These are phyloP conservation scores for Glycine soja DNA, from an alignment of 306 rosid species.

Conservation along the genomic window DNA sequence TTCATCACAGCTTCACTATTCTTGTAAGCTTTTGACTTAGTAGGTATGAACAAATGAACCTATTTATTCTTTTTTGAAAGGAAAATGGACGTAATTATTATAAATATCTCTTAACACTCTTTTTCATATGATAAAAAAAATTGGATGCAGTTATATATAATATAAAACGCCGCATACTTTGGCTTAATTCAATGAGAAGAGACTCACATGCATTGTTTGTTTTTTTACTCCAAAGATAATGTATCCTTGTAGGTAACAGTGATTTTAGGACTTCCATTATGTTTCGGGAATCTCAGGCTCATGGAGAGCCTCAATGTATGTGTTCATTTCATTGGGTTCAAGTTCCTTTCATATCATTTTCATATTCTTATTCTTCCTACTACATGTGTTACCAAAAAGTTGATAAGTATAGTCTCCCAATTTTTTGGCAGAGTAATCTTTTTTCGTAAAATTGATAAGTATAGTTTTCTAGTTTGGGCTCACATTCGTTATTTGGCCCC, in stretches of 20 bases:
- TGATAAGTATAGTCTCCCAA: neutral
- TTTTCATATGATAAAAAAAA: too few relatives aligned
- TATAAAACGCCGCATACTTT: neutral
- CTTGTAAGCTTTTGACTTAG: conserved; percentile 1
- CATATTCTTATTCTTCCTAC: neutral
- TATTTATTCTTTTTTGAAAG: too few relatives aligned
- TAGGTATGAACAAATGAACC: neutral
- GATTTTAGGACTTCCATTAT: neutral
- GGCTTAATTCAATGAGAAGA: neutral
- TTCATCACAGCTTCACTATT: neutral
- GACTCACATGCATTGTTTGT: conserved; percentile 1
- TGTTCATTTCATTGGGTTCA: neutral
- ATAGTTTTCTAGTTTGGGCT: too few relatives aligned
- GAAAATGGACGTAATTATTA: too few relatives aligned
- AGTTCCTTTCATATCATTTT: neutral
- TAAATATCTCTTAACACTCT: too few relatives aligned
- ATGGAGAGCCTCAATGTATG: neutral
- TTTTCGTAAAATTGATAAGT: neutral
- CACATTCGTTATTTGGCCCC: too few relatives aligned
- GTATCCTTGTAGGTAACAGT: conserved; percentile 2
- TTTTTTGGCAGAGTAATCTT: neutral
- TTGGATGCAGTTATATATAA: neutral
- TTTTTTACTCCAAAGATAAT: neutral
- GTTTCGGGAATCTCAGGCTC: conserved; percentile 1
- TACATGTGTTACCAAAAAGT: neutral